phyloP scores from a whole-genome alignment of 306 rosid species.

The Dalbergia oliveri region DNA sequence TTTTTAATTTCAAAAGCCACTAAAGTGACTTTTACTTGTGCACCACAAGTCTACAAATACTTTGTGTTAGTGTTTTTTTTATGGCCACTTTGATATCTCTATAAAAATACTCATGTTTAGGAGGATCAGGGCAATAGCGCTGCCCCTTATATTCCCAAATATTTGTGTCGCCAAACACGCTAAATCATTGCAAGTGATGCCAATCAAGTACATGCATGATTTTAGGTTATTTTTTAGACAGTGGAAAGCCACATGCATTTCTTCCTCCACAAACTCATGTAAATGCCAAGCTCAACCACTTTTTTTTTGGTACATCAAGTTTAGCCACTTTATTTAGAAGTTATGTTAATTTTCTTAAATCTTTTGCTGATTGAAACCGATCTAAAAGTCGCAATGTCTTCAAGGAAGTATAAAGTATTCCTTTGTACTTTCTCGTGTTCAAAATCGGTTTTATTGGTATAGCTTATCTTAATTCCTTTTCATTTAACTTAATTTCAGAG shows the following conservation, averaged over 20 bases:
- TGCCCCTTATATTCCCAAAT: not conserved
- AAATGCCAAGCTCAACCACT: not conserved
- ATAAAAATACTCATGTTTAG: too few relatives aligned
- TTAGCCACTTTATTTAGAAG: not conserved
- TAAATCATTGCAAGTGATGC: too few relatives aligned
- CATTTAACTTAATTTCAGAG: conserved; percentile 53
- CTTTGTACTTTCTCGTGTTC: not conserved
- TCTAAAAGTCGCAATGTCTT: conserved; percentile 9
- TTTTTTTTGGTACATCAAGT: too few relatives aligned
- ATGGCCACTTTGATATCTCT: too few relatives aligned
- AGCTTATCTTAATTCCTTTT: conserved; percentile 1
- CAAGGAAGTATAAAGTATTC: not conserved
- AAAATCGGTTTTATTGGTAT: not conserved
- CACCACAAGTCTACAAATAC: too few relatives aligned
- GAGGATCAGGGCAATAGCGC: not conserved
- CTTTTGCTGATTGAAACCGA: not conserved
- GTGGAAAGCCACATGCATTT: not conserved
- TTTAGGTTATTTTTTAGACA: too few relatives aligned
- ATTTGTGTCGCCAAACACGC: not conserved
- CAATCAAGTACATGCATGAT: not conserved
- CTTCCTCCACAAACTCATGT: conserved; percentile 15
- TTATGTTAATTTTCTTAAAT: not conserved
- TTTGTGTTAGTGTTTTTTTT: too few relatives aligned
- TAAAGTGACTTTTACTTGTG: too few relatives aligned
- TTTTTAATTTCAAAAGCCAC: too few relatives aligned